Percentiles rank a stretch among this genome's conserved stretches.
These are phyloP conservation scores for Stropharia rugosoannulata DNA, from an alignment of 768 basidiomycete species.

Conservation along the genomic window DNA sequence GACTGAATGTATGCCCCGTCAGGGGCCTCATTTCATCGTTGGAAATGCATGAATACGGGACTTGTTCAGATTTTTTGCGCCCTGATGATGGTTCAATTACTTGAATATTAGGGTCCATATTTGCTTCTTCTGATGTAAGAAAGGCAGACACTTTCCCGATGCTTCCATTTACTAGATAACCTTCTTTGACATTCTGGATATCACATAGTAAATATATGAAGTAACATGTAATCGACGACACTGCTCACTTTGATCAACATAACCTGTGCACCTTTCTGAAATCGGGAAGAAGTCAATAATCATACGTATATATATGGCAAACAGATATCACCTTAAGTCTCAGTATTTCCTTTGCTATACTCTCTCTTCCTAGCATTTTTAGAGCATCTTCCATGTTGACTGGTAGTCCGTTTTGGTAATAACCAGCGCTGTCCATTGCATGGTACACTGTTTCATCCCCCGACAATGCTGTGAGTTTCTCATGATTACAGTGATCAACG, in stretches of 20 bases:
- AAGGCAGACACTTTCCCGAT: constrained; percentile 55
- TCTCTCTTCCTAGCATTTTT: constrained; percentile 43
- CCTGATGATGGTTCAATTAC: constrained; percentile 26
- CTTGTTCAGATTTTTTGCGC: neutral
- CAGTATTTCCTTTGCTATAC: constrained; percentile 42
- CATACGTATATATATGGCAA: too few species aligned
- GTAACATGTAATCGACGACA: neutral
- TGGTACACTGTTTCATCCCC: constrained; percentile 31
- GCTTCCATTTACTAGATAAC: constrained; percentile 65
- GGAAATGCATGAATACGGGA: neutral
- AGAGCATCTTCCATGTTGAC: constrained; percentile 28
- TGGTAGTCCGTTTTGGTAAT: constrained; percentile 32
- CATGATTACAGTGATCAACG: constrained; percentile 73
- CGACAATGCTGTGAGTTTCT: constrained; percentile 50
- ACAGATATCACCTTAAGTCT: constrained; percentile 41
- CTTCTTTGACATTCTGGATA: constrained; percentile 59
- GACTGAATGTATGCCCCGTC: constrained; percentile 22
- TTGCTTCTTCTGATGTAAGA: constrained; percentile 46
- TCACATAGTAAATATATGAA: neutral
- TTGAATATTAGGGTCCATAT: constrained; percentile 29
- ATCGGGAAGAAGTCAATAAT: neutral
- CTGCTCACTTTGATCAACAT: constrained; percentile 65
- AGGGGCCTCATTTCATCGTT: constrained; percentile 15
- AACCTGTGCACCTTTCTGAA: constrained; percentile 74
- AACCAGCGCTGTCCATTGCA: constrained; percentile 46